Base-by-base conservation (phyloP, 177 flowering plant species). In the Telopea speciosissima region DNA sequence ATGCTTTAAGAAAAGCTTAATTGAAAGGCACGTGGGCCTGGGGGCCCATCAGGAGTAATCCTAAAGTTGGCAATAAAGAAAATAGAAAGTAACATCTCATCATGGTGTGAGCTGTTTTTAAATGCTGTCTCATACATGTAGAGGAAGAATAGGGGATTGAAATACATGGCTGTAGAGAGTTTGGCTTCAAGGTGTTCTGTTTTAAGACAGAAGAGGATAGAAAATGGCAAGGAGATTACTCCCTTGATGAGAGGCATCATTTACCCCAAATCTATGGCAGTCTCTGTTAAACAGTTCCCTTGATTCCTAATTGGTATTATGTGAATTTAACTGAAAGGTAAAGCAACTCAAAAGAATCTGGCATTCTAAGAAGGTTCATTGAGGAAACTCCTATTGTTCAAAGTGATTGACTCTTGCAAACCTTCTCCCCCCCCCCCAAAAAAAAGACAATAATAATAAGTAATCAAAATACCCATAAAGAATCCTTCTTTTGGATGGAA, bases 161-260 rank as follows among this genome's bases (percentile, higher is more conserved):
- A n/a, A n/a, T n/a, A 19, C 61, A n/a, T 58, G 9, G 61, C 19
- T n/a, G 61, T 19, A 8, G 23, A n/a, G 23, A n/a, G 7, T 24
- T 58, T 21, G 56, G n/a, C n/a, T n/a, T n/a, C n/a, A n/a, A n/a
- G n/a, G n/a, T n/a, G n/a, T n/a, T n/a, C n/a, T n/a, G n/a, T n/a
- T n/a, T n/a, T n/a, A n/a, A n/a, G n/a, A n/a, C n/a, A n/a, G n/a
- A n/a, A n/a, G n/a, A n/a, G n/a, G n/a, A n/a, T n/a, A n/a, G n/a
- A 22, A 9, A 19, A 42, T 66, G 24, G 40, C 68, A 45, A 40
- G 9, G 28, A 67, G 69, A 49, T 67, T 67, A 61, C 25, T 67
- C 36, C 69, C 22, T 49, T 45, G n/a, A 67, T 45, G 10, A 67
- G 60, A 44, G 9, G 31, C 59, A 44, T 66, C 52, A 66, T 66